Percentiles rank a stretch among this genome's conserved stretches.
These are phyloP conservation scores for Gaeumannomyces sp. DNA, from an alignment of 2,329 filamentous ascomycete genomes.

Conservation along the genomic window DNA sequence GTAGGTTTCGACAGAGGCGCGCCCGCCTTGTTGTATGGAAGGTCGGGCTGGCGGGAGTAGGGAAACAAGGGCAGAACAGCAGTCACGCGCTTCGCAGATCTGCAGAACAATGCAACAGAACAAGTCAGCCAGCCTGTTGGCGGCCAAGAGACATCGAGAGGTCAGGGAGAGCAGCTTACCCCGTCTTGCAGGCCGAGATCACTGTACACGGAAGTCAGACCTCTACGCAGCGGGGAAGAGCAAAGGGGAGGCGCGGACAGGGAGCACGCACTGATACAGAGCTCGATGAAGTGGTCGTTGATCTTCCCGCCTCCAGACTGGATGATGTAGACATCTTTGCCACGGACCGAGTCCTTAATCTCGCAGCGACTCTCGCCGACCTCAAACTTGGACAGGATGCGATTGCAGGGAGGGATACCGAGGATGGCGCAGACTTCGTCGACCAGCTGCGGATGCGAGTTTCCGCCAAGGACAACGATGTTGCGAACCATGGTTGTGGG, in stretches of 20 bases:
- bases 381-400: slow-evolving; percentile 85
- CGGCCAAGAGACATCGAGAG: slow-evolving; percentile 37
- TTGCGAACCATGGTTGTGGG: slow-evolving; percentile 72
- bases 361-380: slow-evolving; percentile 93
- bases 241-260: slow-evolving; percentile 2
- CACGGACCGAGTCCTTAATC: slow-evolving; percentile 91
- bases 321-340: slow-evolving; percentile 98
- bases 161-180: slow-evolving; percentile 11
- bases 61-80: slow-evolving; percentile 93
- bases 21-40: slow-evolving; percentile 93
- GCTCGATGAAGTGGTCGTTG: slow-evolving; percentile 94
- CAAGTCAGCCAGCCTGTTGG: slow-evolving; percentile 49
- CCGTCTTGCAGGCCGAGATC: slow-evolving; percentile 88
- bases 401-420: slow-evolving; percentile 76
- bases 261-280: slow-evolving; percentile 62
- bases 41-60: slow-evolving; percentile 91
- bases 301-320: slow-evolving; percentile 88
- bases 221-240: neutral
- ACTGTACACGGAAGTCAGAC: slow-evolving; percentile 27
- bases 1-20: slow-evolving; percentile 69
- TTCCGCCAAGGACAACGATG: slow-evolving; percentile 88
- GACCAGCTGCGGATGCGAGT: slow-evolving; percentile 83
- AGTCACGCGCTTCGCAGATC: slow-evolving; percentile 82
- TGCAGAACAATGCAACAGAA: neutral
- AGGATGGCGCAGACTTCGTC: slow-evolving; percentile 84